A percentile compares a stretch with the other conserved stretches of the same genome.
Evolutionary conservation across 352 stramenopile genomes (phyloP).

Genomic region (Globisporangium middletonii): DNA sequence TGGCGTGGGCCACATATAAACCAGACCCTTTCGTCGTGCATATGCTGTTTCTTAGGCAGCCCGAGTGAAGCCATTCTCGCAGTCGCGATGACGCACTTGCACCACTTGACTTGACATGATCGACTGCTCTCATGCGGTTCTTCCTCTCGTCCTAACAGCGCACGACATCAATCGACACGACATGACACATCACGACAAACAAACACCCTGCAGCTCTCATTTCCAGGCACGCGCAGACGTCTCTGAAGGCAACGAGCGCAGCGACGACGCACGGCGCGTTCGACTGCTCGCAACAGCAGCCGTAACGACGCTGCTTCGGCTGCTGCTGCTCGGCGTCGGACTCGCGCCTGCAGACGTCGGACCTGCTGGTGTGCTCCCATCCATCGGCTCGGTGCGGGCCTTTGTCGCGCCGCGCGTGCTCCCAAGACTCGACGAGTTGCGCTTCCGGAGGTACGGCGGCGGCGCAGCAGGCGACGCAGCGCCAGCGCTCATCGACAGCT

Average conservation of each 20-base stretch:
- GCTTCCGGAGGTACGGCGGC: slow-evolving; percentile 4
- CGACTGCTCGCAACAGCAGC: neutral
- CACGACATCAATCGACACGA: no score
- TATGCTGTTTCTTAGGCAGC: no score
- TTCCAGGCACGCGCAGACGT: neutral
- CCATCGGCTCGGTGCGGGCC: slow-evolving; percentile 6
- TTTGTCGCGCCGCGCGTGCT: slow-evolving; percentile 9
- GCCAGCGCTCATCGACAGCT: neutral
- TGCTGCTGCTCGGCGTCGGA: slow-evolving; percentile 1
- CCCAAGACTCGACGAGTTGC: slow-evolving; percentile 13
- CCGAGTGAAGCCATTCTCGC: no score
- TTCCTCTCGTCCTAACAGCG: no score
- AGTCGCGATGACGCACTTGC: no score
- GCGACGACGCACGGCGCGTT: slow-evolving; percentile 6
- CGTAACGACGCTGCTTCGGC: neutral
- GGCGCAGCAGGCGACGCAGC: neutral
- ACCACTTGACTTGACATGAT: no score
- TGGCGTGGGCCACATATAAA: no score
- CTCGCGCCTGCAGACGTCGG: slow-evolving; percentile 1
- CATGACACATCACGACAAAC: neutral
- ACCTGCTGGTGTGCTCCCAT: neutral
- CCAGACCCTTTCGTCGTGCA: no score
- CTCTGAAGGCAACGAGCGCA: slow-evolving; percentile 7
- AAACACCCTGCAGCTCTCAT: neutral
- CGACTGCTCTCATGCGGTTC: no score